phyloP scores from a whole-genome alignment of 176 grass and related monocot genomes.

The Guadua angustifolia region DNA sequence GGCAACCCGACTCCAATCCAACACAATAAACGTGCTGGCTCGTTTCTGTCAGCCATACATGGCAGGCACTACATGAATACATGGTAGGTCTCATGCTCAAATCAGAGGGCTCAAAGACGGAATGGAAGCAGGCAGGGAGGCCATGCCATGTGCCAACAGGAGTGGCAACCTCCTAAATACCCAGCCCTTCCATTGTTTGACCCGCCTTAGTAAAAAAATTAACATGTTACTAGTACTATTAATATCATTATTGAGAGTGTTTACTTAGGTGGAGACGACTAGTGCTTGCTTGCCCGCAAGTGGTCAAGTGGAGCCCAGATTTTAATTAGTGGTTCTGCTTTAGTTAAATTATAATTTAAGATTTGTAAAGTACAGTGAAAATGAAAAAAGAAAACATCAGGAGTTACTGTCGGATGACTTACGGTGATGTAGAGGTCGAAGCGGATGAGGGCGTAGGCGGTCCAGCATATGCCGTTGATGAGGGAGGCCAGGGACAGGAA shows the following conservation, averaged over 20 bases:
- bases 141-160: too few species aligned
- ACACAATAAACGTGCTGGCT: not conserved
- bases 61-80: not conserved
- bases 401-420: conserved; percentile 11
- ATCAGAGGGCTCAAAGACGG: too few species aligned
- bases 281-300: not conserved
- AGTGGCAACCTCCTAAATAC: not conserved
- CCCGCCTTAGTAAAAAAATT: not conserved
- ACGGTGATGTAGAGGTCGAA: conserved; percentile 97
- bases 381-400: not conserved
- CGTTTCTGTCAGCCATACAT: too few species aligned
- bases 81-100: too few species aligned
- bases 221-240: too few species aligned
- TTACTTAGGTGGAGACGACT: not conserved
- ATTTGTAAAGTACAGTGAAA: not conserved
- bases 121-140: too few species aligned
- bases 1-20: not conserved
- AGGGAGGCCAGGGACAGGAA: conserved; percentile 82
- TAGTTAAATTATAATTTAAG: not conserved
- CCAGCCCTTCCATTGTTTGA: not conserved
- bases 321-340: not conserved
- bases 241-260: not conserved
- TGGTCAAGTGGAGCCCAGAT: not conserved
- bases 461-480: conserved; percentile 93
- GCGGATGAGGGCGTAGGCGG: conserved; percentile 88